Percentiles rank a stretch among this genome's conserved stretches.
Conservation (phyloP, 176 grass and related monocot genomes). For the Secale cereale region DNA sequence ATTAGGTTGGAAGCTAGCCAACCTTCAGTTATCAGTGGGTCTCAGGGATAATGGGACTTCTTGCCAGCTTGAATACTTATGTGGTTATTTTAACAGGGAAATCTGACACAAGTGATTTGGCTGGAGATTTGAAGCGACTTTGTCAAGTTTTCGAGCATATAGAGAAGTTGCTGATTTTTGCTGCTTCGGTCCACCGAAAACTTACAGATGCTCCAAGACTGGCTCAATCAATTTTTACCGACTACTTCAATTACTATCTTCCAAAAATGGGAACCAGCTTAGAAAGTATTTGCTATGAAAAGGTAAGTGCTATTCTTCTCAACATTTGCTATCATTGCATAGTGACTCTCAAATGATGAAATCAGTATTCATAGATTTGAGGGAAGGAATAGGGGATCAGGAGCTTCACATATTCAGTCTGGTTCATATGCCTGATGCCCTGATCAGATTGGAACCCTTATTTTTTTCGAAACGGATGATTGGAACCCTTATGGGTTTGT, state of each 20-base stretch:
- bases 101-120: slow-evolving; percentile 65
- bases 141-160: slow-evolving; percentile 86
- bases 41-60: not conserved
- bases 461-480: no score
- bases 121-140: slow-evolving; percentile 77
- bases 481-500: not conserved
- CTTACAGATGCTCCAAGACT: slow-evolving; percentile 60
- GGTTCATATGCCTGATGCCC: not conserved
- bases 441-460: not conserved
- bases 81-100: slow-evolving; percentile 46
- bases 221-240: slow-evolving; percentile 67
- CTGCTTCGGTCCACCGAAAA: slow-evolving; percentile 75
- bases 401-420: not conserved
- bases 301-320: slow-evolving; percentile 47
- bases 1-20: slow-evolving; percentile 14
- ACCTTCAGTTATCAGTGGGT: not conserved
- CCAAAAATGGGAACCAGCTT: slow-evolving; percentile 87
- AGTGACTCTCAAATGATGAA: not conserved
- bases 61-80: slow-evolving; percentile 6
- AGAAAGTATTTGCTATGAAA: slow-evolving; percentile 80
- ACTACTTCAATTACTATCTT: slow-evolving; percentile 88
- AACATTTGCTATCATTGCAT: not conserved
- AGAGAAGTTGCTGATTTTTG: slow-evolving; percentile 89
- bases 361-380: not conserved
- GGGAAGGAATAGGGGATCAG: not conserved